phyloP scores from a whole-genome alignment of 352 stramenopile genomes.

The Globisporangium carolinianum region DNA sequence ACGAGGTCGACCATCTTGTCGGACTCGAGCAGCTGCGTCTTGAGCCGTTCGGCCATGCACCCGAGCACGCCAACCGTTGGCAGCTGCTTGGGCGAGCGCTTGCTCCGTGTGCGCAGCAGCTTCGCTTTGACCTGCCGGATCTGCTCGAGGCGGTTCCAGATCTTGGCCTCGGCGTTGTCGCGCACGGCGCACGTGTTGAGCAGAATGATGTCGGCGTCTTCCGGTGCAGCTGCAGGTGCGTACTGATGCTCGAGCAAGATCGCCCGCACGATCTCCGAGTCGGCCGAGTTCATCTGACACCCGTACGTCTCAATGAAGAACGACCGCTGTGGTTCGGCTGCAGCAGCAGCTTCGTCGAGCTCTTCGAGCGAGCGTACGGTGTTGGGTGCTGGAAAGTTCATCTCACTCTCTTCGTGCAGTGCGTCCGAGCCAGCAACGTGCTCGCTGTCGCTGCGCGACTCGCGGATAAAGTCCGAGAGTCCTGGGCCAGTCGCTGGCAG shows the following conservation, averaged over 20 bases:
- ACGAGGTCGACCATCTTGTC: slow-evolving; percentile 97
- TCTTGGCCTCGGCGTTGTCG: slow-evolving; percentile 98
- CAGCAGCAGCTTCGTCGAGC: slow-evolving; percentile 22
- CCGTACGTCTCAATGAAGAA: slow-evolving; percentile 95
- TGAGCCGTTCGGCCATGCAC: slow-evolving; percentile 99
- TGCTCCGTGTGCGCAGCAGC: slow-evolving; percentile 43
- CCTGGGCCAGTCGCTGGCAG: slow-evolving; percentile 37
- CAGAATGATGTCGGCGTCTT: slow-evolving; percentile 92
- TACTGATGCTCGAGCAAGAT: slow-evolving; percentile 86
- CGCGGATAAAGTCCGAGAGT: slow-evolving; percentile 70
- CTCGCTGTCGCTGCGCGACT: slow-evolving; percentile 24
- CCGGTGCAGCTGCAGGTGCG: slow-evolving; percentile 44
- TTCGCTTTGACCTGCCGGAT: slow-evolving; percentile 75
- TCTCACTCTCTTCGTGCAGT: slow-evolving; percentile 48
- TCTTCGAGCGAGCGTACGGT: slow-evolving; percentile 51
- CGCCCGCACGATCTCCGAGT: slow-evolving; percentile 96
- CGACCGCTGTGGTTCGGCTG: slow-evolving; percentile 16
- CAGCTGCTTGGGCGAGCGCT: slow-evolving; percentile 38
- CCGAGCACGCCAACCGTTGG: slow-evolving; percentile 94
- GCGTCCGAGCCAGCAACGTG: slow-evolving; percentile 18
- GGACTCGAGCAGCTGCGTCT: slow-evolving; percentile 92
- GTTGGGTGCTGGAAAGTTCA: slow-evolving; percentile 52
- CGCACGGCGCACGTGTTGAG: slow-evolving; percentile 99
- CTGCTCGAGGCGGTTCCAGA: slow-evolving; percentile 81
- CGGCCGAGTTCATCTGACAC: slow-evolving; percentile 99